Base-by-base conservation (phyloP, 257 asterid genomes). In the Nicotiana undulata region DNA sequence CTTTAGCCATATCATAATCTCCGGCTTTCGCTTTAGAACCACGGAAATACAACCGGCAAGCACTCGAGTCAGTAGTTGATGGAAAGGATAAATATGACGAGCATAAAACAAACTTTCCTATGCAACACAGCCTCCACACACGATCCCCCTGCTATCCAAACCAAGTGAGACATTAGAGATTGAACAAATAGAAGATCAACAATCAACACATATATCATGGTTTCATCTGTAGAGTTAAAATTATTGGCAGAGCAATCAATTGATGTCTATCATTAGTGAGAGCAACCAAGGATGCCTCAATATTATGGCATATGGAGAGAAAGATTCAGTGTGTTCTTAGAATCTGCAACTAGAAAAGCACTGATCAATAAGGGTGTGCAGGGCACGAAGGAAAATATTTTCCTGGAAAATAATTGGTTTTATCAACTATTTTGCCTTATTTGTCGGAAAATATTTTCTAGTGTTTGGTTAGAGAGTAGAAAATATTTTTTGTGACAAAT, bases 41-140 rank as follows among this genome's bases (percentile, higher is more conserved):
- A 9, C 77, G 20, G 44, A 40, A 37, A 40, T 40, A 40, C 32
- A 81, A 70, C 72, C 76, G 26, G 63, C 51, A 49, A 63, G 34
- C 44, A 28, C 22, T 70, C 28, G 58, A 40, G 58, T 68, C 34
- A 12, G 56, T 20, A 37, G 58, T 20, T 40, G 76, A 40, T 44
- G 58, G 77, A 70, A 37, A 40, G 34, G 13, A 44, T 20, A 70
- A 11, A 70, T 40, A 22, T 70, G 32, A 34, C 1, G 56, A 51
- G 26, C 18, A 11, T 15, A 53, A 13, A 61, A 13, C 18, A 17
- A 15, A 29, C 20, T 31, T 46, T 17, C 37, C 88, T 85, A 93
- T 70, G 89, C 94, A 56, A 79, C 89, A 77, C 95, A 90, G 29
- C 98, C 97, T 24, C 98, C 93, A 61, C 98, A 94, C 26, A 90